phyloP scores from a whole-genome alignment of 768 basidiomycete species.

The Amanita subjunquillea region DNA sequence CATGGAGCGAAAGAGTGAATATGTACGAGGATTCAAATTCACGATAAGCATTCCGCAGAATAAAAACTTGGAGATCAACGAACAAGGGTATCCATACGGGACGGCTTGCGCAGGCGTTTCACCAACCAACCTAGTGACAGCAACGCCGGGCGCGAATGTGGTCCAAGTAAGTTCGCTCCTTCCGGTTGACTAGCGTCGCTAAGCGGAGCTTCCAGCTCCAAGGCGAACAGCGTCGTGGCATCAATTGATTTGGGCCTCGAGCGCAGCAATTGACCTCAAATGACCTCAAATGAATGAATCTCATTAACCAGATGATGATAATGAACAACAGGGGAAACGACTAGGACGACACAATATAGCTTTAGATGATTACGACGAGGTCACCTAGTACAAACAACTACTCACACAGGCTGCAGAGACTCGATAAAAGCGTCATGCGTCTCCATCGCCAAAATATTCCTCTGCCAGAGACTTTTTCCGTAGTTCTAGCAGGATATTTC shows the following conservation, averaged over 20 bases:
- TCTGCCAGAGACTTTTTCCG: slow-evolving; percentile 77
- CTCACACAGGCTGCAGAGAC: background rate
- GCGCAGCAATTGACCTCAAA: background rate
- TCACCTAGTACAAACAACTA: background rate
- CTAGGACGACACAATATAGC: background rate
- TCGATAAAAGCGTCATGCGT: slow-evolving; percentile 10
- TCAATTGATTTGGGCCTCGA: no score
- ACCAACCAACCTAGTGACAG: background rate
- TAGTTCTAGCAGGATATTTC: slow-evolving; percentile 58
- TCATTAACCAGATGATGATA: background rate
- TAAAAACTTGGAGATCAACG: no score
- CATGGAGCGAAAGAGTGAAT: no score
- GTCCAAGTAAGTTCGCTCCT: no score
- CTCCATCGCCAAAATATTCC: slow-evolving; percentile 47
- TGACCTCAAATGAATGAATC: background rate
- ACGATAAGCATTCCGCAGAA: no score
- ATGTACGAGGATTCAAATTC: no score
- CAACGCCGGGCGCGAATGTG: no score
- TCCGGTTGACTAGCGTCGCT: no score
- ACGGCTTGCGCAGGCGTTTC: no score
- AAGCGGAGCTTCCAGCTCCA: no score
- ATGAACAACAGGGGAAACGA: background rate
- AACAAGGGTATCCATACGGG: no score
- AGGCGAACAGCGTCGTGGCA: no score
- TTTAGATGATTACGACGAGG: background rate